Evolutionary conservation across 1,139 yeast species (phyloP).

Genomic region (Taphrina pruni): DNA sequence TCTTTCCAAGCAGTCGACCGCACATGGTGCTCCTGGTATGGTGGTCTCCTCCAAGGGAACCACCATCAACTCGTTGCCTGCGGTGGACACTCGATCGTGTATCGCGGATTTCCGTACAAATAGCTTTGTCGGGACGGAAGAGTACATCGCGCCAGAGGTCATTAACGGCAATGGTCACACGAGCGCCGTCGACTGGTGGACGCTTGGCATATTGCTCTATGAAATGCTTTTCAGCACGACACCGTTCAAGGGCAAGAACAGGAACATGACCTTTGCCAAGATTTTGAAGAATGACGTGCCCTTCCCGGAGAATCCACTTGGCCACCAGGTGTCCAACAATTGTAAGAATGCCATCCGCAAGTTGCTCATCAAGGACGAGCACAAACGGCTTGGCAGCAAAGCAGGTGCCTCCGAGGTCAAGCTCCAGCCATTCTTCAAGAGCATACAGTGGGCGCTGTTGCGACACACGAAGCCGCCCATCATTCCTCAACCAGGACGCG

Average conservation of each 20-base stretch:
- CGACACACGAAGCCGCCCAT: slow-evolving; percentile 94
- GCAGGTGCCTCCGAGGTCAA: slow-evolving; percentile 95
- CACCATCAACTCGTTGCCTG: slow-evolving; percentile 51
- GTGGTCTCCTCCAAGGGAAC: slow-evolving; percentile 51
- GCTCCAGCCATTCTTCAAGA: slow-evolving; percentile 86
- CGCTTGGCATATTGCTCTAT: slow-evolving; percentile 84
- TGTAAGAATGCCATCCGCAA: slow-evolving; percentile 83
- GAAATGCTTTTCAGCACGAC: slow-evolving; percentile 96
- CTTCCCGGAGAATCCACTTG: slow-evolving; percentile 59
- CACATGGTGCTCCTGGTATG: slow-evolving; percentile 59
- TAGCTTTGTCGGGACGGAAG: slow-evolving; percentile 97
- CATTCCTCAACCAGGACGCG: slow-evolving; percentile 78
- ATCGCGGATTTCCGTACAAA: slow-evolving; percentile 95
- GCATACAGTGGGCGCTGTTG: slow-evolving; percentile 90
- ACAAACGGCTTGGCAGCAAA: slow-evolving; percentile 83
- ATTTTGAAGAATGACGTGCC: slow-evolving; percentile 81
- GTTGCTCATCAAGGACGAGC: slow-evolving; percentile 83
- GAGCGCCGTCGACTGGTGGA: slow-evolving; percentile 99
- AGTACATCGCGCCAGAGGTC: slow-evolving; percentile 97
- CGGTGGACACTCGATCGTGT: slow-evolving; percentile 88
- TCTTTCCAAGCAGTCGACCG: slow-evolving; percentile 84
- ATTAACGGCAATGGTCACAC: slow-evolving; percentile 97
- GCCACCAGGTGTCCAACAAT: slow-evolving; percentile 66
- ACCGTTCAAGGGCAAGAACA: slow-evolving; percentile 88
- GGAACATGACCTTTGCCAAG: slow-evolving; percentile 88